Evolutionary conservation across 805 yeast genomes (phyloP), one percentile per base, ranked within the genome.

Genomic region (Saturnispora mendoncae): DNA sequence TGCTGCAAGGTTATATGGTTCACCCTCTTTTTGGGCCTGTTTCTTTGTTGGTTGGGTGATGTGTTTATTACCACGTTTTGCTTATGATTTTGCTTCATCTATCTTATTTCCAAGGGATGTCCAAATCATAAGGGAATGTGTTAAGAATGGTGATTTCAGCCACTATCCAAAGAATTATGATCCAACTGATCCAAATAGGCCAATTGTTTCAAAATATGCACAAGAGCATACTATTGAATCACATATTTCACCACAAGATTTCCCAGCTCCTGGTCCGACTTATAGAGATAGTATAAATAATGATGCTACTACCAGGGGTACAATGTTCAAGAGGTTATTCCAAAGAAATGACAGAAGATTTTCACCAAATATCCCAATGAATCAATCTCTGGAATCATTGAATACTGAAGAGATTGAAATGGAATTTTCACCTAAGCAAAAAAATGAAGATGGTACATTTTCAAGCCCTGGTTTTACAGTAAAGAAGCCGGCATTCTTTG

Each of bases 171-270:
- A 57, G 9, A 69, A 73, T 41, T 83, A 80, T 55, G 94, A 83
- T 57, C 94, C 94, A 33, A 82, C 94, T 2, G 88, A 82, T 59
- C 85, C 88, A 24, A 62, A 78, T 46, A 69, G 83, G 50, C 68
- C 66, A 13, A 69, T 69, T 46, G 64, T 80, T 24, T 65, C 76
- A 31, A 64, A 69, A 37, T 71, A 74, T 51, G 56, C 66, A 6
- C 51, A 54, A 18, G 59, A 56, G 4, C 59, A 57, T 31, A 50
- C 60, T 6, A 42, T 59, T 31, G 68, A 64, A 32, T 38, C 50
- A 15, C 50, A 48, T 13, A 24, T 47, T 12, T 43, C 50, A 1
- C 46, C 45, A 12, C 45, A 37, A 14, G 42, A 47, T 25, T 46
- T 44, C 24, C 40, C 51, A 6, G 39, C 46, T 2, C 46, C 46